Evolutionary conservation across 116 monocot genomes (phyloP).

Genomic region (Papilionanthe hybrid): DNA sequence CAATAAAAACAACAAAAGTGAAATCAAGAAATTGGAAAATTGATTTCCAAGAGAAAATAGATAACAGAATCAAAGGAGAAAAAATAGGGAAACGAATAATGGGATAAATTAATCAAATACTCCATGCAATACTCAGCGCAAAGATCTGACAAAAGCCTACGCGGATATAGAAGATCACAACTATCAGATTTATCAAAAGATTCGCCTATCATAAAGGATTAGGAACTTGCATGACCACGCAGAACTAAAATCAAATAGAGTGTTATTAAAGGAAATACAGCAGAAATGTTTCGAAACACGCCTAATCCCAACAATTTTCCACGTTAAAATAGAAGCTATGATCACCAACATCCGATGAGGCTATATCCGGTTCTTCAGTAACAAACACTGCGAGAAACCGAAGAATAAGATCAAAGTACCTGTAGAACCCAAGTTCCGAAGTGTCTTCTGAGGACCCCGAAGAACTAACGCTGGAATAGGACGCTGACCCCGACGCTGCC

Average conservation of each 20-base stretch:
- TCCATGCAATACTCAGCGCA: no score
- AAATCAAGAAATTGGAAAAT: no score
- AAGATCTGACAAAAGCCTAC: no score
- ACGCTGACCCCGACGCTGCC: conserved; percentile 11
- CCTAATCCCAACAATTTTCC: neutral
- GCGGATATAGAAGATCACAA: no score
- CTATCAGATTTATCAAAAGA: no score
- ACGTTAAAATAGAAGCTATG: neutral
- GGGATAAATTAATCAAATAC: no score
- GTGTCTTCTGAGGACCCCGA: conserved; percentile 40
- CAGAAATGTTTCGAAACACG: neutral
- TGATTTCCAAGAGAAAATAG: neutral
- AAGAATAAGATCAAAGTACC: conserved; percentile 22
- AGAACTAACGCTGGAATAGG: conserved; percentile 26
- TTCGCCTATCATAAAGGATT: no score
- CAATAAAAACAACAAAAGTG: no score
- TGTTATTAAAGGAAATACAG: neutral
- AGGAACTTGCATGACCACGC: no score
- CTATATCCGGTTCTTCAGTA: neutral
- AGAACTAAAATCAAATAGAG: neutral
- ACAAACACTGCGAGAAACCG: neutral
- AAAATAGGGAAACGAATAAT: no score
- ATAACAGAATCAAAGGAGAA: neutral
- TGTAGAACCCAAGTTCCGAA: conserved; percentile 28
- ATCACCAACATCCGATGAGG: no score